Percentiles rank a stretch among this genome's conserved stretches.
These are phyloP conservation scores for Phyllosticta capitalensis DNA, from an alignment of 2,329 filamentous ascomycete genomes.

Conservation along the genomic window DNA sequence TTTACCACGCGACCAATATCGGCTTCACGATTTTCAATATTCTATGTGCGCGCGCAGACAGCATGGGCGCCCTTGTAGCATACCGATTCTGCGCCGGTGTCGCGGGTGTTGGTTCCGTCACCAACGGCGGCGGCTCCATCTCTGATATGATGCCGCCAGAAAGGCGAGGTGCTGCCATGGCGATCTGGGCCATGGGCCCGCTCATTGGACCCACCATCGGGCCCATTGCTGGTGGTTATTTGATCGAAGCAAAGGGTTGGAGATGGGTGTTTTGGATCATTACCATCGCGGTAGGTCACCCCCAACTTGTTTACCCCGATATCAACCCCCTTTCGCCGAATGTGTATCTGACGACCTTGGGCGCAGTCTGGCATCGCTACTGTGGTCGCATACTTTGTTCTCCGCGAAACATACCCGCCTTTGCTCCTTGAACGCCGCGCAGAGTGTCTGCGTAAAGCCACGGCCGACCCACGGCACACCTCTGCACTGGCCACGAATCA, in stretches of 20 bases:
- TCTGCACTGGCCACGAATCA: slow-evolving; percentile 13
- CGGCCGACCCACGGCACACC: slow-evolving; percentile 36
- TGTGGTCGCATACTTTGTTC: slow-evolving; percentile 42
- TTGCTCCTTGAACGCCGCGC: slow-evolving; percentile 44
- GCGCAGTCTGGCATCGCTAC: not conserved
- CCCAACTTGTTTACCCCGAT: not conserved
- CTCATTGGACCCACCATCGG: slow-evolving; percentile 35
- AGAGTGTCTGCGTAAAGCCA: slow-evolving; percentile 44
- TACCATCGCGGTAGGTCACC: not conserved
- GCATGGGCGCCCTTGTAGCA: slow-evolving; percentile 17
- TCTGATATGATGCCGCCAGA: slow-evolving; percentile 42
- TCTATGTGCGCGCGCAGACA: slow-evolving; percentile 18
- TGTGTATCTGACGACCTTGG: slow-evolving; percentile 12
- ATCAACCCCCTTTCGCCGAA: not conserved
- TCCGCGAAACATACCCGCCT: slow-evolving; percentile 45
- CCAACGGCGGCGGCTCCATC: slow-evolving; percentile 43
- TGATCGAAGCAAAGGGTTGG: not conserved
- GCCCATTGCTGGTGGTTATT: slow-evolving; percentile 25
- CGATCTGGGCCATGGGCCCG: slow-evolving; percentile 40
- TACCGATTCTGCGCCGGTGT: slow-evolving; percentile 22
- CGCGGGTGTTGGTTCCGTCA: slow-evolving; percentile 20
- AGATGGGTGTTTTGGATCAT: slow-evolving; percentile 4
- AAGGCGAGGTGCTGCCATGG: slow-evolving; percentile 41
- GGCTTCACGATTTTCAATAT: slow-evolving; percentile 18
- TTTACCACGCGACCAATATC: slow-evolving; percentile 17